Evolutionary conservation across 495 filamentous ascomycete genomes (phyloP), one percentile per base, ranked within the genome.

Genomic region (Ramalina peruviana): DNA sequence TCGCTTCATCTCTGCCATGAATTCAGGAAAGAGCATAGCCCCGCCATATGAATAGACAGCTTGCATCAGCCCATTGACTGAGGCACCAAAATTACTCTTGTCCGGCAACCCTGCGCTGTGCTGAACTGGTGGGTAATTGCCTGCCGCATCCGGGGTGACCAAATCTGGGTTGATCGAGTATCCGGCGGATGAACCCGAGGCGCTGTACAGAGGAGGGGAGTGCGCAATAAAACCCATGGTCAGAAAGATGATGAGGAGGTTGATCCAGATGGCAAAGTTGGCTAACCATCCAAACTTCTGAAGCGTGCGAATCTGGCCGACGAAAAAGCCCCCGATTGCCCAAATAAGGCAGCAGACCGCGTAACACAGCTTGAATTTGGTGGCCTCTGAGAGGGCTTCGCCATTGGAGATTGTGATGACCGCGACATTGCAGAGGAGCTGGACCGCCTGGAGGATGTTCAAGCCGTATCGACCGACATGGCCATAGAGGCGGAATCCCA

Each of bases 1-100:
- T 23, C 73, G 72, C 42, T 73, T 73, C 76, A 81, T 83, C 61
- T 85, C 81, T 11, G 79, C 72, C 53, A 82, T 61, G 59, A 85
- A 82, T 52, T 81, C 79, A 41, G 75, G 68, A 58, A 82, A 85
- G 30, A 82, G 61, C 58, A 76, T 65, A 3, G 71, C 69, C 21
- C 79, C 79, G n/a, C 75, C 78, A 50, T 80, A 82, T 0, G 74
- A 71, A 51, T 73, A 72, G 1, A 82, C 79, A 12, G 69, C 76
- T 39, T 75, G 72, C 50, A 79, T 72, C 44, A 81, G 65, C 3
- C 76, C 78, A 46, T 78, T 77, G 41, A 81, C 54, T 4, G 51
- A 25, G 39, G 51, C 38, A 25, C 51, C 51, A 37, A 53, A 53
- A 23, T 53, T 53, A 20, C 44, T 33, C 15, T 44, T 44, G 36